Conservation (phyloP, 192 early-diverging fungal species). For the Mortierella alpina region DNA sequence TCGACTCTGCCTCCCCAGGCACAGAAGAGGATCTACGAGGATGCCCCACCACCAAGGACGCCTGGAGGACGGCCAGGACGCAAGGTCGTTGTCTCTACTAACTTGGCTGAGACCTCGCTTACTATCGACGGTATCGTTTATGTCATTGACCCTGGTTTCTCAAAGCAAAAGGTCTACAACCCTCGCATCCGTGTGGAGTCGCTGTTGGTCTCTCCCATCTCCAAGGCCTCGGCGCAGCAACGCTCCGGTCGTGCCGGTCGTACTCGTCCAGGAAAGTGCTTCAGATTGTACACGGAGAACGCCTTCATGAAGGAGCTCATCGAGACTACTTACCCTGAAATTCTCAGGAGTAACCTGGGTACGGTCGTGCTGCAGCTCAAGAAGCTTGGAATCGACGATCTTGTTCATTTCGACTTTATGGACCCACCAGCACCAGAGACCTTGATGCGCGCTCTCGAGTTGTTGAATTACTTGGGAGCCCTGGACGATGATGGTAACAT, state of each 20-base stretch:
- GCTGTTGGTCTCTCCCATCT: slow-evolving; percentile 94
- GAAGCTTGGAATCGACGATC: slow-evolving; percentile 96
- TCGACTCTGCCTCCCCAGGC: slow-evolving; percentile 90
- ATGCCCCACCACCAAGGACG: slow-evolving; percentile 83
- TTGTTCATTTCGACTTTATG: slow-evolving; percentile 99
- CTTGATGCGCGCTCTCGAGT: slow-evolving; percentile 96
- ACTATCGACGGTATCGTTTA: slow-evolving; percentile 99
- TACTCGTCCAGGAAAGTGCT: slow-evolving; percentile 96
- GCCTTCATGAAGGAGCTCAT: slow-evolving; percentile 92
- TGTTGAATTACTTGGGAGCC: slow-evolving; percentile 94
- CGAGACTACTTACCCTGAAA: slow-evolving; percentile 99
- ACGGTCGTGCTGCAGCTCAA: slow-evolving; percentile 97
- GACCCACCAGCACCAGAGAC: slow-evolving; percentile 99
- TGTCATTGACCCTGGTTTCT: slow-evolving; percentile 98
- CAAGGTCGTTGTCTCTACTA: slow-evolving; percentile 97
- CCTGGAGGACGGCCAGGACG: slow-evolving; percentile 90
- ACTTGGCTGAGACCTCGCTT: slow-evolving; percentile 97
- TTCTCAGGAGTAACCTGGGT: slow-evolving; percentile 95
- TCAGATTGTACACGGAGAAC: slow-evolving; percentile 98
- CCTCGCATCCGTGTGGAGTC: slow-evolving; percentile 97
- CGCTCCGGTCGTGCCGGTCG: slow-evolving; percentile 99
- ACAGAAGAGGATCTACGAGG: slow-evolving; percentile 95
- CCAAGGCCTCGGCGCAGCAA: slow-evolving; percentile 95
- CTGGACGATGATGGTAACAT: slow-evolving; percentile 96
- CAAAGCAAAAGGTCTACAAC: slow-evolving; percentile 99